A percentile compares a stretch with the other conserved stretches of the same genome.
phyloP scores from a whole-genome alignment of 1,284 basidiomycete genomes.

The Peniophora sp. region DNA sequence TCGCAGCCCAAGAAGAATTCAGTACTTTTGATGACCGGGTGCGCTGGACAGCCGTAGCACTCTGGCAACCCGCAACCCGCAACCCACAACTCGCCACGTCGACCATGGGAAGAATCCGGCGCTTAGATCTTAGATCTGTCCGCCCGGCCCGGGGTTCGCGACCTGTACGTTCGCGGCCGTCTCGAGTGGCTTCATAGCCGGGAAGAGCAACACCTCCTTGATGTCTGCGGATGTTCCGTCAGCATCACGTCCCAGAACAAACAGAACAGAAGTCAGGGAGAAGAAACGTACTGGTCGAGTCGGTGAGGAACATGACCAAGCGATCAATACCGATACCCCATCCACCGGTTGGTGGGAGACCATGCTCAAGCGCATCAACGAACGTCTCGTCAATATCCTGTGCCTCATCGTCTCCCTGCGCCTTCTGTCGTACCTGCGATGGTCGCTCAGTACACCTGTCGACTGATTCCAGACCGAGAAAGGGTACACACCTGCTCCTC shows the following conservation, averaged over 20 bases:
- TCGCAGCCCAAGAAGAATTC: too few species aligned
- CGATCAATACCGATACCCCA: constrained; percentile 95
- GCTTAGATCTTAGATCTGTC: constrained; percentile 16
- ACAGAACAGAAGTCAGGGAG: constrained; percentile 14
- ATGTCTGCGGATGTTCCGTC: constrained; percentile 51
- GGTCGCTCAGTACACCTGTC: neutral
- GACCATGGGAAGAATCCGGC: neutral
- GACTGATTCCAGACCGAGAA: neutral
- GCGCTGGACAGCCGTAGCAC: too few species aligned
- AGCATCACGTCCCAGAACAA: constrained; percentile 5
- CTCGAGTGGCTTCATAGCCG: constrained; percentile 81
- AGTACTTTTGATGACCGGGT: too few species aligned
- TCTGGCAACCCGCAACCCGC: too few species aligned
- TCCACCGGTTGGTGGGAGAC: constrained; percentile 94
- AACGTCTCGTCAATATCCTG: constrained; percentile 96
- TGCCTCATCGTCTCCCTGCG: constrained; percentile 95
- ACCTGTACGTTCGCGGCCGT: constrained; percentile 24
- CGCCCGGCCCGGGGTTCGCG: constrained; percentile 20
- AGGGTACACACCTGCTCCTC: constrained; percentile 70
- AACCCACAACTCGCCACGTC: too few species aligned
- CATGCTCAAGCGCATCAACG: constrained; percentile 94
- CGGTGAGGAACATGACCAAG: constrained; percentile 93
- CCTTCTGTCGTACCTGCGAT: constrained; percentile 78
- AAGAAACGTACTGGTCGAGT: constrained; percentile 68
- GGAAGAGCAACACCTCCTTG: constrained; percentile 87